phyloP scores from a whole-genome alignment of 345 rosid species.

The Nasturtium officinale region DNA sequence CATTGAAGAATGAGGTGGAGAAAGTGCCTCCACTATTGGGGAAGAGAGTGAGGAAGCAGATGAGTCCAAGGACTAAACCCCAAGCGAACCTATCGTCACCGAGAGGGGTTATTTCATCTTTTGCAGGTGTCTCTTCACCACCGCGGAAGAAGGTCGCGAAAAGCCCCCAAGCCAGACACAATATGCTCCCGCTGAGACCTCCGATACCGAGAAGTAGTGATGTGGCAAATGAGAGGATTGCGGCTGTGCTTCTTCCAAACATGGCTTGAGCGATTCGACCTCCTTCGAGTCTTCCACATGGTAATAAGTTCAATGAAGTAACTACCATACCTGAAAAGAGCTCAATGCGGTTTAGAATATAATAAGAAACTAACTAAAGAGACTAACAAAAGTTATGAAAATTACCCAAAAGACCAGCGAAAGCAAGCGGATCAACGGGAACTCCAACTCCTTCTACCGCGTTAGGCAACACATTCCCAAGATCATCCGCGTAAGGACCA shows the following conservation, averaged over 20 bases:
- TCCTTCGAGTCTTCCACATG: conserved; percentile 95
- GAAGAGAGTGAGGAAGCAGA: conserved; percentile 89
- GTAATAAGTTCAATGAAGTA: conserved; percentile 84
- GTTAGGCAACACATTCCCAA: conserved; percentile 89
- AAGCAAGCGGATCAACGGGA: conserved; percentile 92
- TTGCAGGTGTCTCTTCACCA: conserved; percentile 86
- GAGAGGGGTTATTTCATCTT: conserved; percentile 80
- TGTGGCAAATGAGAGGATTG: conserved; percentile 69
- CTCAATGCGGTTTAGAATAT: not conserved
- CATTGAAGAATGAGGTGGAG: conserved; percentile 70
- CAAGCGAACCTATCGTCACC: conserved; percentile 77
- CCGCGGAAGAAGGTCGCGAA: conserved; percentile 93
- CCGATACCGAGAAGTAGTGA: conserved; percentile 77
- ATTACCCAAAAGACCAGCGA: conserved; percentile 91
- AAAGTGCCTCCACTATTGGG: conserved; percentile 93
- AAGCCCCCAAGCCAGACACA: conserved; percentile 88
- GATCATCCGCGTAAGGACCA: conserved; percentile 91
- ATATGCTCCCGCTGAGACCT: conserved; percentile 85
- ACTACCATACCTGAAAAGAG: conserved; percentile 82
- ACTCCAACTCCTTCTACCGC: conserved; percentile 95
- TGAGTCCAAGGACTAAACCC: conserved; percentile 81
- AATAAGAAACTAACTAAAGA: not conserved
- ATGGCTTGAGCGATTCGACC: conserved; percentile 94
- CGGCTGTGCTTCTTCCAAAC: conserved; percentile 85
- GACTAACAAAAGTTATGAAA: not conserved